Conservation (phyloP, 2,329 filamentous ascomycete species). For the Colletotrichum phormii region DNA sequence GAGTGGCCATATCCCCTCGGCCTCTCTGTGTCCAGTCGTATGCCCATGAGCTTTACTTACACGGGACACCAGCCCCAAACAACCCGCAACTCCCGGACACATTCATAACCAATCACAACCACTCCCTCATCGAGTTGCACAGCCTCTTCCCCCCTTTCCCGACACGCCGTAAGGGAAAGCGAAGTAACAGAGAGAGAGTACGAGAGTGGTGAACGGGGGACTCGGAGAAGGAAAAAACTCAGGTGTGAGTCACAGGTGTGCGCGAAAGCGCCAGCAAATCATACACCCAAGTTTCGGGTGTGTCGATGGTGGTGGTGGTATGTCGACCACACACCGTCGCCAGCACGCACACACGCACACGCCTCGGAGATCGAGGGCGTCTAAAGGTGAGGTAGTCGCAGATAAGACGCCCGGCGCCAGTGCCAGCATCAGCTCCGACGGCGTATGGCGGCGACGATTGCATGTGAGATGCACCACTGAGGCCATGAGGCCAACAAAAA, state of each 20-base stretch:
- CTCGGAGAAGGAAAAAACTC: neutral
- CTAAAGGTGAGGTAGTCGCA: neutral
- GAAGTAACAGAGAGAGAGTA: too few relatives aligned
- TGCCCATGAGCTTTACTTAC: neutral
- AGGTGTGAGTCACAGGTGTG: constrained; percentile 6
- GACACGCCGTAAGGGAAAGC: neutral
- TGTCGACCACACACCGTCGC: neutral
- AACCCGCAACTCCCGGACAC: neutral
- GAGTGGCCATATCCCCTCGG: neutral
- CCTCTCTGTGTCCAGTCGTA: too few relatives aligned
- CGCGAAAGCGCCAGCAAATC: neutral
- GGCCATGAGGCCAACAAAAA: neutral
- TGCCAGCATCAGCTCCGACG: too few relatives aligned
- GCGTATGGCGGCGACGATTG: too few relatives aligned
- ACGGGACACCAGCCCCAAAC: neutral
- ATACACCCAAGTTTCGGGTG: neutral
- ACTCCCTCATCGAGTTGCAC: neutral
- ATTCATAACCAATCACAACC: neutral
- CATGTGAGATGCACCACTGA: neutral
- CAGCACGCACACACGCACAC: neutral
- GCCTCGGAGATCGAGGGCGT: neutral
- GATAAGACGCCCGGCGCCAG: neutral
- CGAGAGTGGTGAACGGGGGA: neutral
- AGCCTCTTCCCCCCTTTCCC: neutral
- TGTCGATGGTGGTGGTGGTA: neutral